Evolutionary conservation across 2,329 filamentous ascomycete genomes (phyloP), one percentile per base, ranked within the genome.

Genomic region (Ascochyta fabae): DNA sequence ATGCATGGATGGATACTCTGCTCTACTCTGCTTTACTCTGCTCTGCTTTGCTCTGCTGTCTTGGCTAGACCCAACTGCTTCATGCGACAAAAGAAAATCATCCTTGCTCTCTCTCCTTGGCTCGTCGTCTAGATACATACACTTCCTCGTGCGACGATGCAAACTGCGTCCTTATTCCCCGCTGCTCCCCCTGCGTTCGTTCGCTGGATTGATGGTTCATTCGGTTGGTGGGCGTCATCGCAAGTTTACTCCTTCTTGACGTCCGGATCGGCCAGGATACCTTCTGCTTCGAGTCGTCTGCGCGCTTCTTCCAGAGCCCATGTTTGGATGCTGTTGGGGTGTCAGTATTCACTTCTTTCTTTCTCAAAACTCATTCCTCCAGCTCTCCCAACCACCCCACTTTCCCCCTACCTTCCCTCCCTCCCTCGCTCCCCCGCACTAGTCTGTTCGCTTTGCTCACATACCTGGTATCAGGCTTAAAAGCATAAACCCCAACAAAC

Each of bases 381-480:
- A 24, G 22, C 46, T 38, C 26, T 35, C 48, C 36, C 26, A 47
- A 35, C 43, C 16, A 36, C 23, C 36, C 33, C 31, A n/a, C 4
- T 4, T 10, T 34, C 15, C 3, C 36, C 35, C 40, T 13, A 13
- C 51, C 33, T 33, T 26, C 35, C 22, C 26, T n/a, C 12, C 13
- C 6, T 39, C 34, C 29, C 42, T 53, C 44, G 5, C 36, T n/a
- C 13, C 1, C 13, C 15, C 31, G n/a, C 31, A 16, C 7, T 8
- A 4, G 27, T 9, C 15, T 46, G 38, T 48, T 41, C 31, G 31
- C 36, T 9, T n/a, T 19, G 42, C 13, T n/a, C 41, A 22, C 93
- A 81, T 84, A 99, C 95, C 92, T 96, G 62, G 94, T 98, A 84
- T 99, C 95, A 48, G 95, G 95, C 87, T 98, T 98, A 77, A 95